Evolutionary conservation across 352 stramenopile genomes (phyloP), one percentile per base, ranked within the genome.

Genomic region (Phytophthora macrochlamydospora): DNA sequence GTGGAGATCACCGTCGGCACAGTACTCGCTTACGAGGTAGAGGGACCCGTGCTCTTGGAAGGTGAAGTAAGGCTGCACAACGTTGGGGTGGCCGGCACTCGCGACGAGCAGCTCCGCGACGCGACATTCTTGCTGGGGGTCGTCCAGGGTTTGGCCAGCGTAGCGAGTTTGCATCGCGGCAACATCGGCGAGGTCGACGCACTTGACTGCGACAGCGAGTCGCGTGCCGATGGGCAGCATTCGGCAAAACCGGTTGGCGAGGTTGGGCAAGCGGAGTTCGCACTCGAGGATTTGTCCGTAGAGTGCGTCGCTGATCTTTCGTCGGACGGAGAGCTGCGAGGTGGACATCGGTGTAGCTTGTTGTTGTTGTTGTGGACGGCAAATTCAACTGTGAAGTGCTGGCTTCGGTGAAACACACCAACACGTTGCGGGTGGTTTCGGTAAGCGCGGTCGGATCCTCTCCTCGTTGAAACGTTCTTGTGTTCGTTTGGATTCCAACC

Each of bases 21-120:
- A 84, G 57, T 69, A 84, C 49, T 87, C 75, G 44, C 67, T 71
- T 29, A 87, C 69, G 11, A 84, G n/a, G 48, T 68, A 61, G 29
- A 75, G 18, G 1, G 35, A 32, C 13, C 54, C 32, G 28, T 67
- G 18, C 13, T 73, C 58, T 33, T 66, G 40, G 33, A 71, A 66
- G 1, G 44, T 18, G 24, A 65, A 49, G 31, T 62, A 56, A 8
- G 61, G 43, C 7, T n/a, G 14, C 6, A 79, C 59, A 32, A 82
- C 55, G 46, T 73, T 73, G 6, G n/a, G 35, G 33, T 78, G 69
- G 13, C 32, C 40, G 7, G 52, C 70, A 1, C 7, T 42, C 1
- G 5, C 59, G 2, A 59, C 31, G 13, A 75, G 43, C 3, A 58
- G 30, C 1, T 18, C 12, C 2, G 55, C 65, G 29, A 67, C 52